Percentiles rank a stretch among this genome's conserved stretches.
phyloP scores from a whole-genome alignment of 768 basidiomycete species.

The Trametes meyenii region DNA sequence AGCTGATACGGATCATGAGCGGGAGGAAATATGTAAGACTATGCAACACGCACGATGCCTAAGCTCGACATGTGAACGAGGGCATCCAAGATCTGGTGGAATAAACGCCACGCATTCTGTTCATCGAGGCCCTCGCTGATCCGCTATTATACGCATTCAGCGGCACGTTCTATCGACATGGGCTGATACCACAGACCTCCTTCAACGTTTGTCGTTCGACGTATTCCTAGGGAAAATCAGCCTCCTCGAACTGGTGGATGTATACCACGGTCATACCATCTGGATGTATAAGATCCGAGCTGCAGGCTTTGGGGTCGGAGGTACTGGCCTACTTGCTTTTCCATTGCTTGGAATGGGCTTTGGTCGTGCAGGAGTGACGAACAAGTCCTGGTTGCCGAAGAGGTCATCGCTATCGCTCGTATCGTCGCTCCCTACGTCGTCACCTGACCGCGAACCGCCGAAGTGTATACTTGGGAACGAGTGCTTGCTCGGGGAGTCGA shows the following conservation, averaged over 20 bases:
- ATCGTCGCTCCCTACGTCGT: slow-evolving; percentile 27
- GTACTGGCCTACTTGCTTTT: slow-evolving; percentile 31
- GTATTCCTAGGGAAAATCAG: slow-evolving; percentile 61
- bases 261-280: slow-evolving; percentile 62
- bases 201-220: slow-evolving; percentile 89
- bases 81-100: slow-evolving; percentile 89
- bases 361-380: slow-evolving; percentile 22
- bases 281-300: slow-evolving; percentile 85
- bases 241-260: neutral
- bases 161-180: neutral
- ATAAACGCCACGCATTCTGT: slow-evolving; percentile 87
- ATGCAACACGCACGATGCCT: slow-evolving; percentile 64
- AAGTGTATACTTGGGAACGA: slow-evolving; percentile 90
- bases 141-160: slow-evolving; percentile 42
- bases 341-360: slow-evolving; percentile 10
- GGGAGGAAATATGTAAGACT: neutral
- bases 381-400: slow-evolving; percentile 20
- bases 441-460: slow-evolving; percentile 44
- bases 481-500: slow-evolving; percentile 55
- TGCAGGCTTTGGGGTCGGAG: slow-evolving; percentile 20
- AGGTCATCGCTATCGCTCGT: slow-evolving; percentile 48
- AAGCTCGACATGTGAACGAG: slow-evolving; percentile 86
- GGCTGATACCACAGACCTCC: slow-evolving; percentile 52
- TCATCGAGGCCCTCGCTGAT: slow-evolving; percentile 82
- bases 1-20: slow-evolving; percentile 41